Base-by-base conservation (phyloP, 2,329 filamentous ascomycete species). In the Aspergillus sojae region DNA sequence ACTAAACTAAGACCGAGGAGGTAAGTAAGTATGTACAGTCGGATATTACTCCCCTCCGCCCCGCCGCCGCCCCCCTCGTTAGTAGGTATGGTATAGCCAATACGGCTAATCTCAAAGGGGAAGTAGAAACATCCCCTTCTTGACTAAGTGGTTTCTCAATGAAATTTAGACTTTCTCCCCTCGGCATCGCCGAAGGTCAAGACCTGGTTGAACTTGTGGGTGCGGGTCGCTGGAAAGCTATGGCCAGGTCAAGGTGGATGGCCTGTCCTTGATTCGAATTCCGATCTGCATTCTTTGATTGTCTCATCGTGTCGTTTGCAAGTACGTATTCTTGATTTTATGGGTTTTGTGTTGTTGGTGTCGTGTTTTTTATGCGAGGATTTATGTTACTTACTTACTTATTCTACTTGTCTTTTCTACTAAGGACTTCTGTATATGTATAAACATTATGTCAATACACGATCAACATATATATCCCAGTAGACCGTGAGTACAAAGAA, bases 181-280 rank as follows among this genome's bases (percentile, higher is more conserved):
- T 55, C 52, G 52, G 52, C 52, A 55, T 55, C 52, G 52, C 52
- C 52, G 52, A 39, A 55, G 16, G 28, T 19, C 26, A 48, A 12
- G 45, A 28, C 45, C 26, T 32, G 16, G 28, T 34, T 14, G 5
- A 32, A 32, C 16, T 23, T 26, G 9, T 36, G 48, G 28, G 3
- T 41, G 36, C 16, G 34, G 34, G 36, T 41, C 16, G 36, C 5
- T 19, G 28, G 48, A 4, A 30, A 50, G 45, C 23, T 50, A 52
- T 43, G 34, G n/a, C 34, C 46, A 53, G 30, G 30, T n/a, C 9
- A 32, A 1, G 26, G 26, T 28, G 26, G 46, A n/a, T 28, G 34
- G 12, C 5, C 12, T 50, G 46, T 50, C 46, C 23, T 52, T 32
- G 46, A 50, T 30, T 50, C 46, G 26, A 26, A 50, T 50, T 52